phyloP scores from a whole-genome alignment of 345 rosid genomes.

The Nasturtium officinale region DNA sequence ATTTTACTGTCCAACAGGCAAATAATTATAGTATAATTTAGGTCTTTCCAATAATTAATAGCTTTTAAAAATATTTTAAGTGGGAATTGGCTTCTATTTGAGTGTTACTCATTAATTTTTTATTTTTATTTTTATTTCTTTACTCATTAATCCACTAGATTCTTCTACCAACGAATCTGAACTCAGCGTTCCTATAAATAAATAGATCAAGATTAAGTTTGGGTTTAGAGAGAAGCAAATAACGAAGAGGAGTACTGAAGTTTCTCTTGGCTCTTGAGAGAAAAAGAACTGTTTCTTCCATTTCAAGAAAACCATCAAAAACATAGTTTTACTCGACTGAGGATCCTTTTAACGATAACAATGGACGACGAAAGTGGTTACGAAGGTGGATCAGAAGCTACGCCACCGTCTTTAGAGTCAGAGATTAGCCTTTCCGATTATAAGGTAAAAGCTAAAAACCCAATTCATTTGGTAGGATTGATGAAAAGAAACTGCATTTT shows the following conservation, averaged over 20 bases:
- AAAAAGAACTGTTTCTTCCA: not conserved
- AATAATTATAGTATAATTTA: too few species aligned
- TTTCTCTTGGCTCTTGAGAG: not conserved
- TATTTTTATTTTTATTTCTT: too few species aligned
- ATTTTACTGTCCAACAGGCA: not conserved
- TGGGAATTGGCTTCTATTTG: not conserved
- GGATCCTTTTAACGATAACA: conserved; percentile 8
- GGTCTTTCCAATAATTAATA: too few species aligned
- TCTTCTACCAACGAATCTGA: not conserved
- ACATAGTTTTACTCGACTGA: not conserved
- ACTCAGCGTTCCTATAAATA: conserved; percentile 10
- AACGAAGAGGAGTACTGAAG: conserved; percentile 2
- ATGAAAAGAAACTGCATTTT: not conserved
- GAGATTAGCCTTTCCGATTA: not conserved
- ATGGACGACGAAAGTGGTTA: conserved; percentile 5
- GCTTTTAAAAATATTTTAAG: too few species aligned
- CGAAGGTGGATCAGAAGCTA: conserved; percentile 18
- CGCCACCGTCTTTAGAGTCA: not conserved
- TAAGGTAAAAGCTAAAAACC: not conserved
- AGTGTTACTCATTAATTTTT: too few species aligned
- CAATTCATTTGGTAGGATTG: not conserved
- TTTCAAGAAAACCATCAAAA: conserved; percentile 25
- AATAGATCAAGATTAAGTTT: not conserved
- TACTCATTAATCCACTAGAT: conserved; percentile 2
- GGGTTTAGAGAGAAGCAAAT: not conserved